Conservation (phyloP, 2,329 filamentous ascomycete species). For the Dactylellina sp. region DNA sequence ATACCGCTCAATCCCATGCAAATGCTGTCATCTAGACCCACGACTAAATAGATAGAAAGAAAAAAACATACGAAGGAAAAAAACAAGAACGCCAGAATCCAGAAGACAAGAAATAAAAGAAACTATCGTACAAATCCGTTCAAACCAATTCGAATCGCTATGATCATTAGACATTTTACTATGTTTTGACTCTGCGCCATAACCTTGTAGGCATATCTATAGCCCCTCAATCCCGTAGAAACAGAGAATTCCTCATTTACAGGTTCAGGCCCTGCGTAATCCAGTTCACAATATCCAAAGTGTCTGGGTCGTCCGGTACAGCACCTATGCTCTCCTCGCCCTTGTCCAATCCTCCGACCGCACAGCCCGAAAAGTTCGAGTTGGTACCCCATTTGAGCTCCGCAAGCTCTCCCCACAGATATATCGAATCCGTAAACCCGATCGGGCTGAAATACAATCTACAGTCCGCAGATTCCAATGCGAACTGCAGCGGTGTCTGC, state of each 20-base stretch:
- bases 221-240: no score
- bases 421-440: slow-evolving; percentile 29
- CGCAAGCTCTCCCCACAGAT: slow-evolving; percentile 41
- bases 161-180: no score
- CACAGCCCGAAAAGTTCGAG: slow-evolving; percentile 33
- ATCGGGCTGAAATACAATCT: slow-evolving; percentile 65
- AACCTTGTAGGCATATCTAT: background rate
- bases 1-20: slow-evolving; percentile 2
- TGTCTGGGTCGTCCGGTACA: slow-evolving; percentile 39
- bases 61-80: background rate
- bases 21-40: background rate
- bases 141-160: background rate
- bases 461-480: slow-evolving; percentile 67
- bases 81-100: slow-evolving; percentile 2
- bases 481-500: slow-evolving; percentile 66
- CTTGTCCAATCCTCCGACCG: slow-evolving; percentile 43
- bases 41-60: background rate
- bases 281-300: slow-evolving; percentile 37
- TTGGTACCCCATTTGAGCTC: slow-evolving; percentile 50
- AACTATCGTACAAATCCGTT: slow-evolving; percentile 17
- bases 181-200: no score
- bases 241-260: background rate
- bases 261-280: slow-evolving; percentile 24
- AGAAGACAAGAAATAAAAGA: background rate
- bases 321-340: slow-evolving; percentile 29